Evolutionary conservation across 768 basidiomycete genomes (phyloP).

Genomic region (Boletus rubropictus): DNA sequence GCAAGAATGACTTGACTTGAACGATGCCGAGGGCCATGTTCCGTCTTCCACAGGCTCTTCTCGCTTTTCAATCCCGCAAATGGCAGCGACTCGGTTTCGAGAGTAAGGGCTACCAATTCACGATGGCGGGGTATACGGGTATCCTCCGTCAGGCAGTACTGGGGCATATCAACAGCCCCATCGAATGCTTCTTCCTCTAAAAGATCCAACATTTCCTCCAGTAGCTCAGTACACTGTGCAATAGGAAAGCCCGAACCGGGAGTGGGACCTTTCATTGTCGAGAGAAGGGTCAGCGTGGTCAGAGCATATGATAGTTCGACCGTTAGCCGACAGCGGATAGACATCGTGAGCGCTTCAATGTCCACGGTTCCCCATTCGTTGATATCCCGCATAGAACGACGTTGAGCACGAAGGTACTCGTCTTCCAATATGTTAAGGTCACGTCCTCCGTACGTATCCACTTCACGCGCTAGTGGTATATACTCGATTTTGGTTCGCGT

Average conservation of each 20-base stretch:
- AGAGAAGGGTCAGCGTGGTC: conserved; percentile 78
- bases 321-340: conserved; percentile 77
- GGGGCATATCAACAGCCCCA: conserved; percentile 32
- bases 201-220: conserved; percentile 83
- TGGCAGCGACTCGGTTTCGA: conserved; percentile 52
- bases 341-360: conserved; percentile 90
- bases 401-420: conserved; percentile 48
- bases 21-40: conserved; percentile 56
- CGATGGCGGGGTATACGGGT: conserved; percentile 54
- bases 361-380: conserved; percentile 88
- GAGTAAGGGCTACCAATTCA: conserved; percentile 52
- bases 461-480: conserved; percentile 69
- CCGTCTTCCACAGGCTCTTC: conserved; percentile 47
- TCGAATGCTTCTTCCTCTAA: conserved; percentile 78
- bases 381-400: conserved; percentile 61
- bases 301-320: conserved; percentile 86
- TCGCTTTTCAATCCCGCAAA: conserved; percentile 49
- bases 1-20: conserved; percentile 58
- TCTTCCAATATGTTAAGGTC: conserved; percentile 63
- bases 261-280: conserved; percentile 67
- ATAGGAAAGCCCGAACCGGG: conserved; percentile 63
- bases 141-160: conserved; percentile 26
- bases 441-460: conserved; percentile 76
- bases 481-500: conserved; percentile 84
- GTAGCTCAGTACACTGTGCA: conserved; percentile 66